These are phyloP conservation scores for Kurtzmaniella quercitrusa DNA, from an alignment of 1,139 yeast species.

Conservation along the genomic window DNA sequence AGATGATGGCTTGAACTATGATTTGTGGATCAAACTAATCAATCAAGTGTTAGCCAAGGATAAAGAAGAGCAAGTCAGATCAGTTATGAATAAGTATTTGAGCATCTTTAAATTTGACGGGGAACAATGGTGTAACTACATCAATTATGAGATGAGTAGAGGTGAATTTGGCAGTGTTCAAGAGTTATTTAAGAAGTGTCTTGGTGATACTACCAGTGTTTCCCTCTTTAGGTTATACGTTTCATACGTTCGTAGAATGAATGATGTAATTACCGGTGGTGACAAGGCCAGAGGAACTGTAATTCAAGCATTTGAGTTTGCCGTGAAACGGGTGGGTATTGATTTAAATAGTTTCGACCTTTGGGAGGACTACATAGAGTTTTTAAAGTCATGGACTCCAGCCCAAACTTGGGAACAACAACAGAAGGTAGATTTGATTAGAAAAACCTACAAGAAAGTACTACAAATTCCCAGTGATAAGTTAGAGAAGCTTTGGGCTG, in stretches of 20 bases:
- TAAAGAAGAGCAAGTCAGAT: conserved; percentile 58
- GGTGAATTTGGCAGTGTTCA: conserved; percentile 71
- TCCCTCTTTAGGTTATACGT: conserved; percentile 73
- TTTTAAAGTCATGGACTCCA: conserved; percentile 75
- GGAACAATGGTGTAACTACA: conserved; percentile 69
- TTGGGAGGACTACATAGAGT: conserved; percentile 83
- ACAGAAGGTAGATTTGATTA: conserved; percentile 70
- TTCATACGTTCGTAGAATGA: conserved; percentile 72
- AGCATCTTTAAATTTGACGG: conserved; percentile 62
- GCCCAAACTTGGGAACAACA: conserved; percentile 83
- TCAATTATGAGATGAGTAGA: conserved; percentile 62
- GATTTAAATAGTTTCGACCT: conserved; percentile 70
- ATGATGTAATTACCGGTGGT: conserved; percentile 79
- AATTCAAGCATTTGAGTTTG: conserved; percentile 81
- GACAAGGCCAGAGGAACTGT: conserved; percentile 77
- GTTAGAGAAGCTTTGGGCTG: conserved; percentile 77
- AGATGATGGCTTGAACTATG: conserved; percentile 52
- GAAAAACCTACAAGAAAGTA: conserved; percentile 71
- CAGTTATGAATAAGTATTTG: conserved; percentile 59
- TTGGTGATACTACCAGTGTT: conserved; percentile 56
- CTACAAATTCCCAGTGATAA: conserved; percentile 69
- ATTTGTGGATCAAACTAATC: conserved; percentile 56
- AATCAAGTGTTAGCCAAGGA: conserved; percentile 54
- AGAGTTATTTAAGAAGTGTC: conserved; percentile 55
- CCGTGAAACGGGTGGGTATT: conserved; percentile 70